Base-by-base conservation (phyloP, 192 early-diverging fungal genomes). In the Gryganskiella cystojenkinii region DNA sequence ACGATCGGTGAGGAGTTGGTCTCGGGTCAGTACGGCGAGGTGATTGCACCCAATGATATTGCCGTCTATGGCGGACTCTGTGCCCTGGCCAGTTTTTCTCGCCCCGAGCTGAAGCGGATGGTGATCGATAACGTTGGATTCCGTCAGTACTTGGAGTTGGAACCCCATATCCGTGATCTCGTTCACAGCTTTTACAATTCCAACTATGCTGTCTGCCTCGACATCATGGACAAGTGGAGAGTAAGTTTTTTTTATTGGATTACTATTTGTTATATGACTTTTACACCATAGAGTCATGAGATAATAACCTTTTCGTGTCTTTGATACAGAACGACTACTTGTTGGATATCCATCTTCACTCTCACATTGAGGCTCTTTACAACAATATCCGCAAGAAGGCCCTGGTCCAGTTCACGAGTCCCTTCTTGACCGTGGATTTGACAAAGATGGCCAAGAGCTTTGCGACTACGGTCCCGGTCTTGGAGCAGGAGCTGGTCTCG, bases 371-470 rank as follows among this genome's bases (percentile, higher is more conserved):
- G 46, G 81, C 65, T 0, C 45, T 96, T 19, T 91, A 87, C 50
- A 76, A 85, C n/a, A 79, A 84, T 33, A 94, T 96, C 64, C 87
- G 92, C 27, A 89, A 90, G 56, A 89, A 86, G 68, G 94, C 94
- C 0, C 63, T 95, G 30, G 82, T 94, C 13, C 94, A 95, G 69
- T 96, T 95, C 70, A 92, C 92, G 49, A 83, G 68, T 22, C 95
- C 95, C 24, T 96, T 93, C 76, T 68, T 86, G 53, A 87, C 91
- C 2, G 90, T 96, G 6, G 90, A 96, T 69, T 62, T 96, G 81
- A 82, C 85, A 19, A 83, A 85, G 45, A 95, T 96, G 94, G 92
- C 93, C 2, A 59, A 49, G 42, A 85, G 90, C 19, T 95, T 96
- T 79, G 84, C 86, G 25, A 88, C 87, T 0, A 70, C 64, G 6